A percentile compares a stretch with the other conserved stretches of the same genome.
Evolutionary conservation across 345 rosid species (phyloP).

Genomic region (Angophora floribunda): DNA sequence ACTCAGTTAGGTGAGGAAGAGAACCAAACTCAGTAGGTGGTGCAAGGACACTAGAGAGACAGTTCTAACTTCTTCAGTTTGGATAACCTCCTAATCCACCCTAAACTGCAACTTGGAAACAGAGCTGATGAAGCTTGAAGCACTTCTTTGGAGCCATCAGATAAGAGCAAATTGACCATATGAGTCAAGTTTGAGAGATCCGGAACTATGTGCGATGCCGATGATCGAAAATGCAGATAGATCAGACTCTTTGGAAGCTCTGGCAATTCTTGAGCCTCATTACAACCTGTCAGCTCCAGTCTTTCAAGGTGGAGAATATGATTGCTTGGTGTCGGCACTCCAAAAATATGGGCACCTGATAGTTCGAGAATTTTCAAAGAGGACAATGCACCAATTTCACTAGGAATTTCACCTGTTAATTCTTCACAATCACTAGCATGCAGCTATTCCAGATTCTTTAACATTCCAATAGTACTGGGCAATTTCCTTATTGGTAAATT

Average conservation of each 20-base stretch:
- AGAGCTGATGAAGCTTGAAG: neutral
- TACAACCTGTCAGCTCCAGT: neutral
- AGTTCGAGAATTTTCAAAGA: neutral
- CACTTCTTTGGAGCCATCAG: neutral
- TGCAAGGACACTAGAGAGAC: neutral
- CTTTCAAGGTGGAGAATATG: neutral
- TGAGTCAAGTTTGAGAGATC: neutral
- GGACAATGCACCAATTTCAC: neutral
- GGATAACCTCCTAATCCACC: neutral
- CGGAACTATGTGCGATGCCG: rapidly evolving
- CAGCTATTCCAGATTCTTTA: neutral
- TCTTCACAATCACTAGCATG: neutral
- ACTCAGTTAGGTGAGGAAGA: neutral
- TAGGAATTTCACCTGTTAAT: neutral
- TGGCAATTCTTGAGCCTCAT: neutral
- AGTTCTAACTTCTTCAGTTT: neutral
- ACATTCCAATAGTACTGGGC: neutral
- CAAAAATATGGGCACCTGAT: neutral
- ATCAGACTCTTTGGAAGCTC: neutral
- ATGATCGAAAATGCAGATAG: neutral
- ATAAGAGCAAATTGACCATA: neutral
- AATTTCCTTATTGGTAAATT: neutral
- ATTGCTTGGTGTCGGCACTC: neutral
- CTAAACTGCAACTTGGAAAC: neutral
- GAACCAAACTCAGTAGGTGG: neutral